Evolutionary conservation across 192 early-diverging fungal genomes (phyloP).

Genomic region (Piromyces finnis): DNA sequence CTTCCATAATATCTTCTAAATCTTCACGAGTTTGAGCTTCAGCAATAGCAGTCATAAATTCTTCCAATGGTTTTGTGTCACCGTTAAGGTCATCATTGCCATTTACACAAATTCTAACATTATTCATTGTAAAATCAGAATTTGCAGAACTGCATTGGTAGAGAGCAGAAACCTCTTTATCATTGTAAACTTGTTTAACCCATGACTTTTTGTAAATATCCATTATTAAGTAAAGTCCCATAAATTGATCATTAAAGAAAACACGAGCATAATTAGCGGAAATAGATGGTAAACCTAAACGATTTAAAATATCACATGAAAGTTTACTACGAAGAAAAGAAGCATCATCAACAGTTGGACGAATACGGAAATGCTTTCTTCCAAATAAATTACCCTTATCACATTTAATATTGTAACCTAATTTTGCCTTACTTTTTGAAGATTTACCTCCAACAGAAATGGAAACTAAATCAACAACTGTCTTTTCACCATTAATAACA

Average conservation of each 20-base stretch:
- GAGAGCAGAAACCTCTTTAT: not conserved
- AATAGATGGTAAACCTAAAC: not conserved
- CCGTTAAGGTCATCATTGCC: not conserved
- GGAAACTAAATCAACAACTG: not conserved
- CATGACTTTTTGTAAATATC: not conserved
- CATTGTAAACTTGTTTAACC: not conserved
- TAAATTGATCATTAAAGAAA: not conserved
- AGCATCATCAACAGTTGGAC: not conserved
- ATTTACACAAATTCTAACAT: not conserved
- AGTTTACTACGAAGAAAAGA: not conserved
- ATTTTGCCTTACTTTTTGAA: not conserved
- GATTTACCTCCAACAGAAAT: not conserved
- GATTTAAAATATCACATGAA: not conserved
- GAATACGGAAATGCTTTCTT: not conserved
- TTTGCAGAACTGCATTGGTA: not conserved
- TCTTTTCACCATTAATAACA: not conserved
- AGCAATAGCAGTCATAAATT: not conserved
- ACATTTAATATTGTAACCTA: not conserved
- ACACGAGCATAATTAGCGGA: not conserved
- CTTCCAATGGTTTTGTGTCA: not conserved
- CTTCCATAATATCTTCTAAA: not conserved
- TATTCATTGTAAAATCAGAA: not conserved
- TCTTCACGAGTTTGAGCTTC: not conserved
- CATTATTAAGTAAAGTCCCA: not conserved
- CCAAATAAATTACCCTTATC: not conserved